Evolutionary conservation across 345 rosid genomes (phyloP).

Genomic region (Populus ilicifolia): DNA sequence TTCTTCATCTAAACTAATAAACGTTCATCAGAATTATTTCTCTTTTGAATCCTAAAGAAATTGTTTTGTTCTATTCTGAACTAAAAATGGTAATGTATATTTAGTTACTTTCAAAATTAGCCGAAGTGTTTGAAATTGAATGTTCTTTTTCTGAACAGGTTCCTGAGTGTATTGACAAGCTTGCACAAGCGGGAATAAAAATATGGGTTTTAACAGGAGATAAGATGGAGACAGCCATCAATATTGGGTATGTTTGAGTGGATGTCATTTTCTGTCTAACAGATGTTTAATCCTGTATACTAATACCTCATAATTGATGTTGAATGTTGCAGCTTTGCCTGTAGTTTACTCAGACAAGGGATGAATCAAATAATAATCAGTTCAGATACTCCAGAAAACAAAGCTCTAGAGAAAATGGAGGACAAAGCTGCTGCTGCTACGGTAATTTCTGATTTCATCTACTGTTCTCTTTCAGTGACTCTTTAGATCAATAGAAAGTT

Average conservation of each 20-base stretch:
- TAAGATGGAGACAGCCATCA: constrained; percentile 97
- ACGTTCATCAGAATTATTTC: not conserved
- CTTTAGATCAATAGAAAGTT: not conserved
- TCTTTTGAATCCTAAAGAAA: not conserved
- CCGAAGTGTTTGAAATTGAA: not conserved
- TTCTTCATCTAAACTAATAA: not conserved
- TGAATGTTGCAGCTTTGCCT: constrained; percentile 62
- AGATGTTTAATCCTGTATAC: constrained; percentile 7
- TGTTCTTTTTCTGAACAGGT: constrained; percentile 46
- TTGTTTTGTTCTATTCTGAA: not conserved
- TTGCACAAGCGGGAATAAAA: constrained; percentile 95
- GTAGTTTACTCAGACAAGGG: constrained; percentile 94
- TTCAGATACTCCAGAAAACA: constrained; percentile 63
- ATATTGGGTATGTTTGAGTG: constrained; percentile 60
- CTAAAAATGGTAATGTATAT: no score
- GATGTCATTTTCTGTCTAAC: not conserved
- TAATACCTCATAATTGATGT: constrained; percentile 20
- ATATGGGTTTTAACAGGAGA: constrained; percentile 97
- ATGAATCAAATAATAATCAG: constrained; percentile 84
- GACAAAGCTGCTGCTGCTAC: constrained; percentile 54
- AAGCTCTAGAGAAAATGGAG: constrained; percentile 65
- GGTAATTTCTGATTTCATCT: constrained; percentile 33
- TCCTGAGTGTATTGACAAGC: constrained; percentile 96
- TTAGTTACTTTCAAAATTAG: constrained; percentile 1
- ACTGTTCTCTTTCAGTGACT: not conserved